These are phyloP conservation scores for Trichoderma cornu-damae DNA, from an alignment of 2,329 filamentous ascomycete genomes.

Conservation along the genomic window DNA sequence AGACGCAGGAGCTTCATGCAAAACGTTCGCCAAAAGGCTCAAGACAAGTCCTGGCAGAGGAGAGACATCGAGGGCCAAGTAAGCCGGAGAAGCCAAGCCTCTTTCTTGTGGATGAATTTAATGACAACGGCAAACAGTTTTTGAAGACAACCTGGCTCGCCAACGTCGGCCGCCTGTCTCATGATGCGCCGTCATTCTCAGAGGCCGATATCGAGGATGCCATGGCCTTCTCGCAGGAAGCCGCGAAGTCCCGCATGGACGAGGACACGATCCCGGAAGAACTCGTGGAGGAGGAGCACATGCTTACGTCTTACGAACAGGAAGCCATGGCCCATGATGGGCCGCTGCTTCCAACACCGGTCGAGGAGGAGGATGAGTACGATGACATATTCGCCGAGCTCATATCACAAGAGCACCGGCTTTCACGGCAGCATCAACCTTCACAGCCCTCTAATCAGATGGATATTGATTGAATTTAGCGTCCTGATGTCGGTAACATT, in stretches of 20 bases:
- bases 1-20: constrained; percentile 65
- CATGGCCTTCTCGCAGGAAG: constrained; percentile 33
- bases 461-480: constrained; percentile 39
- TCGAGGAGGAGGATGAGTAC: constrained; percentile 51
- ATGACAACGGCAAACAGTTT: constrained; percentile 26
- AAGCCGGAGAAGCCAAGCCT: not conserved
- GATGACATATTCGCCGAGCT: constrained; percentile 53
- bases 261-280: constrained; percentile 52
- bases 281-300: constrained; percentile 49
- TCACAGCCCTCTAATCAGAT: constrained; percentile 37
- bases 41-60: constrained; percentile 55
- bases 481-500: constrained; percentile 19
- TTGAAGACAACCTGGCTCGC: constrained; percentile 35
- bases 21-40: constrained; percentile 56
- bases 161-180: constrained; percentile 30
- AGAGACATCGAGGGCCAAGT: constrained; percentile 57
- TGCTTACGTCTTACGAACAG: constrained; percentile 46
- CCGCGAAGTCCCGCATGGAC: constrained; percentile 25
- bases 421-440: constrained; percentile 16
- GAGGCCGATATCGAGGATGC: constrained; percentile 51
- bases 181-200: constrained; percentile 38
- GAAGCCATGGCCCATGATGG: constrained; percentile 23
- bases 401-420: constrained; percentile 30
- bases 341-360: constrained; percentile 36
- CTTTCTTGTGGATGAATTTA: not conserved